Evolutionary conservation across 768 basidiomycete genomes (phyloP).

Genomic region (Amanita exitialis): DNA sequence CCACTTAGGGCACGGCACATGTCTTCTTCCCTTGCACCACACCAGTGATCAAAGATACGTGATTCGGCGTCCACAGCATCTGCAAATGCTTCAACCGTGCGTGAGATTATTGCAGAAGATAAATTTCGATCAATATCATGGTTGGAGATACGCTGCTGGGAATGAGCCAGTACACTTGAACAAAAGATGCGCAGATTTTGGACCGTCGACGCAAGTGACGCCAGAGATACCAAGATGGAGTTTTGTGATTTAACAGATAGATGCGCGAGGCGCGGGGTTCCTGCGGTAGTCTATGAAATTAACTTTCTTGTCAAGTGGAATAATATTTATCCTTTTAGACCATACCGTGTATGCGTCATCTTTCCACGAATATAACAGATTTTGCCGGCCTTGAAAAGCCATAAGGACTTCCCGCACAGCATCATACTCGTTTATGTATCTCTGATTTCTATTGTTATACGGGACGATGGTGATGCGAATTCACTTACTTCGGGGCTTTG

Average conservation of each 20-base stretch:
- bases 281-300: slow-evolving; percentile 30
- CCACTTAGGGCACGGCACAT: slow-evolving; percentile 55
- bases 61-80: slow-evolving; percentile 62
- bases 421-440: slow-evolving; percentile 65
- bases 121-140: slow-evolving; percentile 6
- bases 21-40: slow-evolving; percentile 53
- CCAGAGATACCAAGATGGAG: slow-evolving; percentile 54
- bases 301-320: neutral
- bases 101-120: slow-evolving; percentile 24
- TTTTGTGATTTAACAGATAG: slow-evolving; percentile 55
- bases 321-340: neutral
- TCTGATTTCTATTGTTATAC: slow-evolving; percentile 24
- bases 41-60: slow-evolving; percentile 55
- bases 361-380: slow-evolving; percentile 38
- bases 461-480: neutral
- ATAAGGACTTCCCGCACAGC: slow-evolving; percentile 72
- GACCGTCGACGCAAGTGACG: slow-evolving; percentile 46
- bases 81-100: slow-evolving; percentile 74
- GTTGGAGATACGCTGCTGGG: slow-evolving; percentile 11
- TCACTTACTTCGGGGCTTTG: slow-evolving; percentile 30
- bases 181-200: slow-evolving; percentile 57
- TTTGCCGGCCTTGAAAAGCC: slow-evolving; percentile 62
- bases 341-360: slow-evolving; percentile 23
- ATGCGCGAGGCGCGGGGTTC: slow-evolving; percentile 53
- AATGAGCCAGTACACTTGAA: slow-evolving; percentile 32